These are phyloP conservation scores for Colletotrichum neosansevieriae DNA, from an alignment of 2,329 filamentous ascomycete genomes.

Conservation along the genomic window DNA sequence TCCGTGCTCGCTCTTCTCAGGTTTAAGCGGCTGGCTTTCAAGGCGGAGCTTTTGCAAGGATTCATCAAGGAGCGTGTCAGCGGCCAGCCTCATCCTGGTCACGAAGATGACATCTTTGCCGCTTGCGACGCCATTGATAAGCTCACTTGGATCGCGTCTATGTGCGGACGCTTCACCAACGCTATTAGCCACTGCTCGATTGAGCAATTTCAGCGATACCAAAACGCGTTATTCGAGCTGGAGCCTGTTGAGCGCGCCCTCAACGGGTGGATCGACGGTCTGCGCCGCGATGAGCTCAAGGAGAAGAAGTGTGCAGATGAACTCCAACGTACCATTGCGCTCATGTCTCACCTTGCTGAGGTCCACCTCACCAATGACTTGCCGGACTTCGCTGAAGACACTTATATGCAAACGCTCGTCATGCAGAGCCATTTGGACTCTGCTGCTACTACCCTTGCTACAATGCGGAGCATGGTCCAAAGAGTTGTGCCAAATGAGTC, in stretches of 20 bases:
- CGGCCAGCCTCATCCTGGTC: conserved; percentile 71
- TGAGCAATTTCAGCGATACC: conserved; percentile 82
- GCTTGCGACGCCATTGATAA: conserved; percentile 88
- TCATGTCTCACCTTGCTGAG: conserved; percentile 88
- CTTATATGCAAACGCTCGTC: conserved; percentile 81
- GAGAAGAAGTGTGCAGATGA: conserved; percentile 85
- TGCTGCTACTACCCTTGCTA: conserved; percentile 74
- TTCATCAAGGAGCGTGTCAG: conserved; percentile 85
- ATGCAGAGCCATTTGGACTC: conserved; percentile 88
- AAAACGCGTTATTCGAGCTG: conserved; percentile 85
- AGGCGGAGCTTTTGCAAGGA: conserved; percentile 81
- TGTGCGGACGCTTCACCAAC: conserved; percentile 86
- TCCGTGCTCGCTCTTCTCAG: conserved; percentile 89
- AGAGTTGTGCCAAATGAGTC: conserved; percentile 65
- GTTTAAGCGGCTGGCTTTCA: conserved; percentile 90
- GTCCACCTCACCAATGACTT: conserved; percentile 79
- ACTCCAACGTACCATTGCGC: conserved; percentile 84
- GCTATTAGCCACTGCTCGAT: conserved; percentile 83
- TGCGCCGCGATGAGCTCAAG: conserved; percentile 87
- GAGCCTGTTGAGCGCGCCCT: conserved; percentile 91
- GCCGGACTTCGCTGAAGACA: conserved; percentile 80
- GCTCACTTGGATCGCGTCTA: conserved; percentile 83
- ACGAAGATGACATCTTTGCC: conserved; percentile 83
- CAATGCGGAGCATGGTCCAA: conserved; percentile 75
- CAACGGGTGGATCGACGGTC: conserved; percentile 87